Evolutionary conservation across 306 rosid species (phyloP).

Genomic region (Quercus parvula): DNA sequence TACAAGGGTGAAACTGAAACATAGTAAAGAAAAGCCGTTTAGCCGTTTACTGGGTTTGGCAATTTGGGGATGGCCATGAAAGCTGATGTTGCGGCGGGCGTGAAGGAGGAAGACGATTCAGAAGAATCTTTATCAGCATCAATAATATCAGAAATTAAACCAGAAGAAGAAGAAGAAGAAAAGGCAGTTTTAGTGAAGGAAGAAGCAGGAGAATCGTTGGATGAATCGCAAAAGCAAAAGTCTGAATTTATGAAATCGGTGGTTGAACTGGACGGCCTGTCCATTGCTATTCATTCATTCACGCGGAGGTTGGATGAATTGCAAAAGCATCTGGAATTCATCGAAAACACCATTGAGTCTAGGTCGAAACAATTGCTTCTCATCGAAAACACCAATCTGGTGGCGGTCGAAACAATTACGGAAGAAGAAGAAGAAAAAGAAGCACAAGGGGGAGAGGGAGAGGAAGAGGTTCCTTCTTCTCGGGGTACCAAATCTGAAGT

Average conservation of each 20-base stretch:
- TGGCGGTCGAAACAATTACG: neutral
- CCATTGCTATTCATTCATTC: conserved; percentile 36
- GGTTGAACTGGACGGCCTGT: conserved; percentile 32
- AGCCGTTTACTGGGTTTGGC: too few relatives aligned
- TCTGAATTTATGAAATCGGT: conserved; percentile 27
- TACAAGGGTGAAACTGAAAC: too few relatives aligned
- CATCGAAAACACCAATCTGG: neutral
- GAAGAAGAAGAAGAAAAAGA: neutral
- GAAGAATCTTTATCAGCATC: too few relatives aligned
- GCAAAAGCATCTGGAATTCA: conserved; percentile 45
- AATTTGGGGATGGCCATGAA: too few relatives aligned
- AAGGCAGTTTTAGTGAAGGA: too few relatives aligned
- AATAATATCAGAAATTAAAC: too few relatives aligned
- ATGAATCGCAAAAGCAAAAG: neutral
- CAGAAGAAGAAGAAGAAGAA: too few relatives aligned
- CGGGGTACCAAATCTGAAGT: conserved; percentile 23
- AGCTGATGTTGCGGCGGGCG: too few relatives aligned
- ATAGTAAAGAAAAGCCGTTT: too few relatives aligned
- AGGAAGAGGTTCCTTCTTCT: neutral
- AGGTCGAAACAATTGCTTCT: conserved; percentile 26
- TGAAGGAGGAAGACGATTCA: too few relatives aligned
- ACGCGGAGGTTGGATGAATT: conserved; percentile 40
- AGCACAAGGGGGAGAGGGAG: neutral
- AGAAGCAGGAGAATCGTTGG: too few relatives aligned
- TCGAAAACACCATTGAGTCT: conserved; percentile 30